Conservation (phyloP, 2,329 filamentous ascomycete genomes). For the Fusarium proliferatum region DNA sequence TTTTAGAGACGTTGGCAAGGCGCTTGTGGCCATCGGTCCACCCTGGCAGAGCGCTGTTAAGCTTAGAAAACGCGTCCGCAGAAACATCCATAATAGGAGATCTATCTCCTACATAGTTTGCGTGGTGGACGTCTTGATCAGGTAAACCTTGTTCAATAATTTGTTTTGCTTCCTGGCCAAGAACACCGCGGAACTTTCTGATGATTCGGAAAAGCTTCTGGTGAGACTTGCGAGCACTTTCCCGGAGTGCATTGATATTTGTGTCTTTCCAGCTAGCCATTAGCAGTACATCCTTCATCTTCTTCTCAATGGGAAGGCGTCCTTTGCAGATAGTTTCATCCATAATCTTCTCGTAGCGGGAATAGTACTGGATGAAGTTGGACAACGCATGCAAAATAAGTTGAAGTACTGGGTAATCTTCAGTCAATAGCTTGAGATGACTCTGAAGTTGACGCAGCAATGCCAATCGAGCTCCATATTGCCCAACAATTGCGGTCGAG, state of each 20-base stretch:
- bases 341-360: conserved; percentile 75
- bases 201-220: conserved; percentile 92
- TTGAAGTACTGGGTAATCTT: conserved; percentile 68
- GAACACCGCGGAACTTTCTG: conserved; percentile 84
- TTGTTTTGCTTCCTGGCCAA: conserved; percentile 79
- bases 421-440: conserved; percentile 71
- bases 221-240: conserved; percentile 91
- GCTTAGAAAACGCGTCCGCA: conserved; percentile 24
- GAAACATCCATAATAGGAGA: conserved; percentile 14
- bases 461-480: conserved; percentile 78
- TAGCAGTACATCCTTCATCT: conserved; percentile 92
- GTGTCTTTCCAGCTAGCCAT: conserved; percentile 98
- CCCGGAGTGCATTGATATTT: conserved; percentile 87
- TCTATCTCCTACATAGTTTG: background rate
- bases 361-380: conserved; percentile 83
- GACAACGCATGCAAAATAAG: conserved; percentile 72
- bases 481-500: conserved; percentile 80
- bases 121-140: conserved; percentile 54
- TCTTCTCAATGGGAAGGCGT: conserved; percentile 83
- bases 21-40: conserved; percentile 66
- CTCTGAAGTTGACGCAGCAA: conserved; percentile 74
- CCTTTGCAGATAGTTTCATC: conserved; percentile 73
- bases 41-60: conserved; percentile 48
- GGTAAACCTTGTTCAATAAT: conserved; percentile 71
- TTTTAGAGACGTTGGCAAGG: conserved; percentile 76